These are phyloP conservation scores for Cutaneotrichosporon sp. DNA, from an alignment of 1,284 basidiomycete genomes.

Conservation along the genomic window DNA sequence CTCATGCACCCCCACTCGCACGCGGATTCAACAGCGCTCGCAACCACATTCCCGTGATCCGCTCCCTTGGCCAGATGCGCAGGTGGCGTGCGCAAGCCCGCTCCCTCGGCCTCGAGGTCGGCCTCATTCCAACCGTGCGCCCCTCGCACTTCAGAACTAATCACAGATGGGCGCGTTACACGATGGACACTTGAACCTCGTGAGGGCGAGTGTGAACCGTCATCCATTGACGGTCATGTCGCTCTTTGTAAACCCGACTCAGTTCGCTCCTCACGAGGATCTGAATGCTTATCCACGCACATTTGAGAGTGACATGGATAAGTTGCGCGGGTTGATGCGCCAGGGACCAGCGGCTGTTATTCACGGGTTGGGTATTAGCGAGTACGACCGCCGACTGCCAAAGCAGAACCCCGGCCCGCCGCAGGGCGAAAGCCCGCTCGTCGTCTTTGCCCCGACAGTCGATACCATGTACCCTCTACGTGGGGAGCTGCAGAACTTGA, in stretches of 20 bases:
- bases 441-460: constrained; percentile 74
- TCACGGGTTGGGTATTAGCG: constrained; percentile 39
- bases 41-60: constrained; percentile 67
- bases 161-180: constrained; percentile 86
- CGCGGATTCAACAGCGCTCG: neutral
- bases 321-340: constrained; percentile 65
- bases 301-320: constrained; percentile 54
- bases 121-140: constrained; percentile 76
- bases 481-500: constrained; percentile 77
- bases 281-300: constrained; percentile 87
- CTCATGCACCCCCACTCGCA: neutral
- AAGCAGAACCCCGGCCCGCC: constrained; percentile 11
- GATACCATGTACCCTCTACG: constrained; percentile 76
- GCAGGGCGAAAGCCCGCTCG: constrained; percentile 56
- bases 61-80: constrained; percentile 67
- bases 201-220: constrained; percentile 65
- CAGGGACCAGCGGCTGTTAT: constrained; percentile 41
- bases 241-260: constrained; percentile 96
- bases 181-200: constrained; percentile 84
- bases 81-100: constrained; percentile 72
- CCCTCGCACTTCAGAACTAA: neutral
- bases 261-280: constrained; percentile 96
- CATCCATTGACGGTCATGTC: constrained; percentile 89
- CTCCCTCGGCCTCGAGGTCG: constrained; percentile 67
- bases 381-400: constrained; percentile 27